Conservation (phyloP, 805 yeast genomes). For the Wickerhamomyces hampshirensis region DNA sequence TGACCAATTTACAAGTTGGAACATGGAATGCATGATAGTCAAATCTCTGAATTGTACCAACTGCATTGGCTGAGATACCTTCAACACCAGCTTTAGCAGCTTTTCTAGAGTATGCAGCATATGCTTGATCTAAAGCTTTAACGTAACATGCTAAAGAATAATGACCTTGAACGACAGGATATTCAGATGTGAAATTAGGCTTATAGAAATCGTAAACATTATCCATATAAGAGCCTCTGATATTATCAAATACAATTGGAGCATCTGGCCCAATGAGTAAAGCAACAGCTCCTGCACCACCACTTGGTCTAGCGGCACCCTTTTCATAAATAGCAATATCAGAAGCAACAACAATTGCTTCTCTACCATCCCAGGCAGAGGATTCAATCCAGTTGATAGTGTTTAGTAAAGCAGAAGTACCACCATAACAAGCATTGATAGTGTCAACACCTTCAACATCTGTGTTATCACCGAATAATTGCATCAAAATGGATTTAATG, state of each 20-base stretch:
- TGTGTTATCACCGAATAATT: slow-evolving; percentile 79
- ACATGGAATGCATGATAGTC: slow-evolving; percentile 97
- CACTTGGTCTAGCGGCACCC: slow-evolving; percentile 99
- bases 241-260: slow-evolving; percentile 85
- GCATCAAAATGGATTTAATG: slow-evolving; percentile 93
- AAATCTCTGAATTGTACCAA: slow-evolving; percentile 68
- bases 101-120: slow-evolving; percentile 76
- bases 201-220: slow-evolving; percentile 98
- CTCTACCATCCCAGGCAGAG: slow-evolving; percentile 95
- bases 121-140: slow-evolving; percentile 85
- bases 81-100: slow-evolving; percentile 49
- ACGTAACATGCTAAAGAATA: slow-evolving; percentile 92
- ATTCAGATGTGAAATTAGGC: slow-evolving; percentile 94
- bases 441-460: slow-evolving; percentile 97
- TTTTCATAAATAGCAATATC: slow-evolving; percentile 96
- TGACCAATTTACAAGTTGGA: slow-evolving; percentile 94
- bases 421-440: slow-evolving; percentile 97
- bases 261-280: slow-evolving; percentile 95
- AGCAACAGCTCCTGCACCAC: slow-evolving; percentile 98
- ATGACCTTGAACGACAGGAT: slow-evolving; percentile 97
- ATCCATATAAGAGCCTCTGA: slow-evolving; percentile 91
- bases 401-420: slow-evolving; percentile 92
- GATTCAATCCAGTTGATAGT: slow-evolving; percentile 96
- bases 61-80: slow-evolving; percentile 44
- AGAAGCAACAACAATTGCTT: slow-evolving; percentile 95